These are phyloP conservation scores for Carex scoparia DNA, from an alignment of 176 grass and related monocot species.

Conservation along the genomic window DNA sequence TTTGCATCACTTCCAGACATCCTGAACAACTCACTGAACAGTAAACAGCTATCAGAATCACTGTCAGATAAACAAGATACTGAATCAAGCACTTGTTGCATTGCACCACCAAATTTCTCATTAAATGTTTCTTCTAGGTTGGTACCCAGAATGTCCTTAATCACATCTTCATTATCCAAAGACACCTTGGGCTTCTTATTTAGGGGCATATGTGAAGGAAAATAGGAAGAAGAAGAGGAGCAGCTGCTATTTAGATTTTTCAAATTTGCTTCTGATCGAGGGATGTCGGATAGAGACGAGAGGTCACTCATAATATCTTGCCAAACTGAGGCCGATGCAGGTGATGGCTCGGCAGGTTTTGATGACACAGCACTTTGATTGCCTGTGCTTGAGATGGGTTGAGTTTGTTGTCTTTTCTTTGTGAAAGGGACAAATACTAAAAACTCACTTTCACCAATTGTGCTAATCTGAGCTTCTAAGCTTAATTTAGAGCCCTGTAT, in stretches of 20 bases:
- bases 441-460: constrained; percentile 34
- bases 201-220: constrained; percentile 11
- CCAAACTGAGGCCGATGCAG: constrained; percentile 57
- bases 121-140: constrained; percentile 27
- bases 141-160: constrained; percentile 20
- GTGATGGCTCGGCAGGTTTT: constrained; percentile 16
- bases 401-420: constrained; percentile 29
- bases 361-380: constrained; percentile 14
- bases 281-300: constrained; percentile 41
- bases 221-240: not conserved
- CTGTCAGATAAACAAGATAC: constrained; percentile 28
- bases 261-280: constrained; percentile 26
- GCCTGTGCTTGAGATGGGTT: not conserved
- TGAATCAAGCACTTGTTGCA: constrained; percentile 31
- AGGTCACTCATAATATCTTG: constrained; percentile 81
- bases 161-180: constrained; percentile 29
- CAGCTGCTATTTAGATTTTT: constrained; percentile 20
- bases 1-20: not conserved
- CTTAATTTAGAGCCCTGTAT: constrained; percentile 64
- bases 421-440: constrained; percentile 64
- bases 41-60: constrained; percentile 24
- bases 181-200: constrained; percentile 38
- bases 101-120: constrained; percentile 28
- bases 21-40: constrained; percentile 30
- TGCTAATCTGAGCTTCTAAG: constrained; percentile 35